A percentile compares a stretch with the other conserved stretches of the same genome.
Evolutionary conservation across 2,329 filamentous ascomycete genomes (phyloP).

Genomic region (Scortechinia acanthostroma): DNA sequence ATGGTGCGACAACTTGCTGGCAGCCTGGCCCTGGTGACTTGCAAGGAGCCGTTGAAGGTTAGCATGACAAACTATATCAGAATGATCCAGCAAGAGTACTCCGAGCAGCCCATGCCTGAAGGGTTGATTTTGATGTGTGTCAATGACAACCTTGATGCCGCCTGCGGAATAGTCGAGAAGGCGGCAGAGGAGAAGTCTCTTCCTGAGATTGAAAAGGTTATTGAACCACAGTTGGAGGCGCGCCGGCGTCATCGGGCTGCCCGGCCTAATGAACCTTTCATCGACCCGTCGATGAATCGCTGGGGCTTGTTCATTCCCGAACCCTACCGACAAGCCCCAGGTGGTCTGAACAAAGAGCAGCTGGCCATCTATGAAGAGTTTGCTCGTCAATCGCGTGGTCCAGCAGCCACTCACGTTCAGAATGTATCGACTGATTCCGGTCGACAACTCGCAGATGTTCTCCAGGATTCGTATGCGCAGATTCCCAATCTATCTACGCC

Average conservation of each 20-base stretch:
- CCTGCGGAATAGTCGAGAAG: constrained; percentile 89
- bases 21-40: constrained; percentile 91
- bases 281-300: constrained; percentile 73
- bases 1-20: constrained; percentile 94
- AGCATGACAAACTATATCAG: constrained; percentile 97
- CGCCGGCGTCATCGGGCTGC: constrained; percentile 70
- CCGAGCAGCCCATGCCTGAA: constrained; percentile 78
- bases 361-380: constrained; percentile 97
- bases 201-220: constrained; percentile 89
- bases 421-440: constrained; percentile 41
- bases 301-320: constrained; percentile 93
- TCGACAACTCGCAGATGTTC: constrained; percentile 52
- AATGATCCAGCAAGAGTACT: constrained; percentile 56
- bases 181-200: constrained; percentile 89
- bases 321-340: constrained; percentile 79
- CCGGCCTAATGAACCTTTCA: constrained; percentile 76
- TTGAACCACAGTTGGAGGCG: constrained; percentile 72
- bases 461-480: constrained; percentile 50
- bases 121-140: constrained; percentile 97
- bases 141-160: constrained; percentile 90
- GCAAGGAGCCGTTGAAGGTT: constrained; percentile 89
- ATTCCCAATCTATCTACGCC: constrained; percentile 56
- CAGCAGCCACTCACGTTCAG: constrained; percentile 40
- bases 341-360: constrained; percentile 81
- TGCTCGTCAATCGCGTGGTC: constrained; percentile 70